A percentile compares a stretch with the other conserved stretches of the same genome.
Conservation (phyloP, 2,329 filamentous ascomycete species). For the Calonectria pseudoreteaudii region DNA sequence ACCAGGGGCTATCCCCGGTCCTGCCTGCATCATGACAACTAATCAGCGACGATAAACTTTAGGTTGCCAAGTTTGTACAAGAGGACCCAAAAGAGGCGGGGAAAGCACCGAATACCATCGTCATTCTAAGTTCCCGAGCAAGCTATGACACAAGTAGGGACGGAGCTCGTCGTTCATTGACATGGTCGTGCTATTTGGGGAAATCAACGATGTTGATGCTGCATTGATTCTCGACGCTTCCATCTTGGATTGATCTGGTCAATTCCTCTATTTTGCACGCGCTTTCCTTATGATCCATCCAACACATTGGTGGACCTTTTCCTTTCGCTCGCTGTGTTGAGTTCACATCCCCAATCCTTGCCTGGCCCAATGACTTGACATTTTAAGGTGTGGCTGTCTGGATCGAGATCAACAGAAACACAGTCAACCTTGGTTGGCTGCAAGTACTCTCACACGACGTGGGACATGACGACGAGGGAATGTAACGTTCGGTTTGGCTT, state of each 20-base stretch:
- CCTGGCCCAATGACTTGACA: background rate
- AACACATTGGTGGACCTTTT: background rate
- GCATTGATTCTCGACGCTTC: background rate
- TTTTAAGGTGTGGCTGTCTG: slow-evolving; percentile 21
- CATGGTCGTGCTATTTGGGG: background rate
- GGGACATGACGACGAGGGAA: slow-evolving; percentile 1
- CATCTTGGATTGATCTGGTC: background rate
- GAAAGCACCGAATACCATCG: background rate
- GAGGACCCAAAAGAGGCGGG: background rate
- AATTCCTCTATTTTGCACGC: background rate
- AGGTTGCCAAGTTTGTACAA: background rate
- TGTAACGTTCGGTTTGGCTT: background rate
- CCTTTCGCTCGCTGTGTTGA: background rate
- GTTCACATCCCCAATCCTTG: background rate
- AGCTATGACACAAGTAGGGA: background rate
- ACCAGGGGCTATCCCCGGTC: background rate
- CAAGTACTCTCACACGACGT: background rate
- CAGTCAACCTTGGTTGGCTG: background rate
- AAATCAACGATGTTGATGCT: background rate
- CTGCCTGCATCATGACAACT: background rate
- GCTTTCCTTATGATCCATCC: background rate
- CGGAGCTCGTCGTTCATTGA: background rate
- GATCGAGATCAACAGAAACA: slow-evolving; percentile 7
- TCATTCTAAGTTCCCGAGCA: background rate
- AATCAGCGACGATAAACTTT: background rate